These are phyloP conservation scores for Sporisorium iseilematis-ciliati DNA, from an alignment of 1,284 basidiomycete species.

Conservation along the genomic window DNA sequence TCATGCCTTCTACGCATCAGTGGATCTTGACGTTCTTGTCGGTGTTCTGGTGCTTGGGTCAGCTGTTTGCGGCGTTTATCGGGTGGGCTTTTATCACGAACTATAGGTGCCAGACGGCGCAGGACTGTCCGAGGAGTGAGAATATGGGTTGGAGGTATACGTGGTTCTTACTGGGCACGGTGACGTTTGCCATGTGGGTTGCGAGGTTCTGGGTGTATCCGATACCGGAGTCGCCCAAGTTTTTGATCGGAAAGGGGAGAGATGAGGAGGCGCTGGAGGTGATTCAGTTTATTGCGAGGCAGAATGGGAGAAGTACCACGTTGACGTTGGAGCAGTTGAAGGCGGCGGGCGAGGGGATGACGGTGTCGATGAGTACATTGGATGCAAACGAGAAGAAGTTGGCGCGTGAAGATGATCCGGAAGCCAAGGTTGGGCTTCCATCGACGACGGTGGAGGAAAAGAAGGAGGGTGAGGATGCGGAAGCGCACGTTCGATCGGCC, in stretches of 20 bases:
- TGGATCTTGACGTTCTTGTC: conserved; percentile 78
- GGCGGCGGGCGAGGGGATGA: conserved; percentile 54
- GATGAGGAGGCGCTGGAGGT: conserved; percentile 80
- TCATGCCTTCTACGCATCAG: conserved; percentile 68
- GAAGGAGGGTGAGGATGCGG: conserved; percentile 16
- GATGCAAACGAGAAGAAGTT: conserved; percentile 72
- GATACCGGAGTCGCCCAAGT: conserved; percentile 77
- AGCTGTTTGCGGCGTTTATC: conserved; percentile 71
- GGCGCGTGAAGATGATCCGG: conserved; percentile 27
- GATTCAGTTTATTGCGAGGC: conserved; percentile 77
- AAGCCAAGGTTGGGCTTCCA: conserved; percentile 15
- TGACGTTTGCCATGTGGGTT: conserved; percentile 64
- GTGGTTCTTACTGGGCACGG: conserved; percentile 71
- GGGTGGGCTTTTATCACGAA: conserved; percentile 73
- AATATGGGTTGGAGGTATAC: conserved; percentile 79
- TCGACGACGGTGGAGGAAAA: conserved; percentile 71
- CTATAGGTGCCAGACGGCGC: conserved; percentile 67
- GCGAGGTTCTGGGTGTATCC: conserved; percentile 70
- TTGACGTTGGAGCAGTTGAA: conserved; percentile 57
- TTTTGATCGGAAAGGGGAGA: conserved; percentile 78
- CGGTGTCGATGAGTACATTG: conserved; percentile 34
- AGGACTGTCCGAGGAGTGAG: conserved; percentile 71
- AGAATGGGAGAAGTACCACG: conserved; percentile 74
- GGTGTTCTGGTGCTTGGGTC: conserved; percentile 78
- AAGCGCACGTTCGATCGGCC: conserved; percentile 4